phyloP scores from a whole-genome alignment of 2,329 filamentous ascomycete genomes.

The Epichloe coenophiala region DNA sequence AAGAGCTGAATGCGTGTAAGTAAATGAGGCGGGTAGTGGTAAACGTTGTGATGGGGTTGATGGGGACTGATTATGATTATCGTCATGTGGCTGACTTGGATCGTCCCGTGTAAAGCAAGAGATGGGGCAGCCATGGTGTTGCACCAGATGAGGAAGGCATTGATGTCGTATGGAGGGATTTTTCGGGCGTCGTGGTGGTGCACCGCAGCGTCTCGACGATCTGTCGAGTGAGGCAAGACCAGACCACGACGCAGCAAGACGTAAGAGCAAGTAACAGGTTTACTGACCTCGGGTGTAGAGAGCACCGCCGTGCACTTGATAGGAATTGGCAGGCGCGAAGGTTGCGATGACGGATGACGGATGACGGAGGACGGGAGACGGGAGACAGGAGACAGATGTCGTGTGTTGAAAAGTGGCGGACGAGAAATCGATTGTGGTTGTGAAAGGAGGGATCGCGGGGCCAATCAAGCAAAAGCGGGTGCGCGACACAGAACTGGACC shows the following conservation, averaged over 20 bases:
- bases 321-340: not conserved
- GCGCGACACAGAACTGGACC: not conserved
- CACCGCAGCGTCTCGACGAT: not conserved
- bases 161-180: not conserved
- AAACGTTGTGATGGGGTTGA: not conserved
- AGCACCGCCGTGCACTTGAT: not conserved
- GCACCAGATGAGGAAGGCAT: not conserved
- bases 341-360: not conserved
- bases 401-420: slow-evolving; percentile 2
- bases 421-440: slow-evolving; percentile 4
- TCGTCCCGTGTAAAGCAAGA: not conserved
- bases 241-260: not conserved
- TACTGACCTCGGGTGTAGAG: slow-evolving; percentile 1
- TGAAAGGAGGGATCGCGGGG: slow-evolving; percentile 5
- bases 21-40: not conserved
- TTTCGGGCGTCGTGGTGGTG: not conserved
- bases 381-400: not conserved
- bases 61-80: not conserved
- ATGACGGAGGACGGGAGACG: not conserved
- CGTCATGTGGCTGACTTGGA: not conserved
- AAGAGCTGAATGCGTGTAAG: slow-evolving; percentile 4
- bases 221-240: not conserved
- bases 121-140: not conserved
- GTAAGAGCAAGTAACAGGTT: not conserved
- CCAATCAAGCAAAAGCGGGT: slow-evolving; percentile 3